phyloP scores from a whole-genome alignment of 2,329 filamentous ascomycete species.

The Alternaria ethzedia region DNA sequence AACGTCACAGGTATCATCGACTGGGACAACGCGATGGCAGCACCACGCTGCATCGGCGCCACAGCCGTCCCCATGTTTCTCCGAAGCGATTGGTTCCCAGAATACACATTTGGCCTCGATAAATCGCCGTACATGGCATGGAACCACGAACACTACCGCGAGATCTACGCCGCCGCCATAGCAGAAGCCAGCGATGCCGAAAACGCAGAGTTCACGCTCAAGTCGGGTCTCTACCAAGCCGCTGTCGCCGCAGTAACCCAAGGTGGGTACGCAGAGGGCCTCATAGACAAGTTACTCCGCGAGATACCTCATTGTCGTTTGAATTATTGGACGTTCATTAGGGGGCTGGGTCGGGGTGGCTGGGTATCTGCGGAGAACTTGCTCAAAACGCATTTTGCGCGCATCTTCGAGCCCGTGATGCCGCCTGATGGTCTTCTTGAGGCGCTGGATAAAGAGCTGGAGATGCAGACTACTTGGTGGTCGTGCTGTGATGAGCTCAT shows the following conservation, averaged over 20 bases:
- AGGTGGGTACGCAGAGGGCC: background rate
- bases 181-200: background rate
- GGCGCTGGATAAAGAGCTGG: background rate
- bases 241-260: background rate
- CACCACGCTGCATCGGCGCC: constrained; percentile 17
- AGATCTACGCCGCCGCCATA: constrained; percentile 14
- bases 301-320: background rate
- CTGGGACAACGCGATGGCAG: constrained; percentile 14
- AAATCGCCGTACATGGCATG: background rate
- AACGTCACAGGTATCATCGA: constrained; percentile 27
- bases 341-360: background rate
- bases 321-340: background rate
- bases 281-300: background rate
- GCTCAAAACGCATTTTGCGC: background rate
- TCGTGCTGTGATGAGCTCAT: background rate
- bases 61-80: constrained; percentile 12
- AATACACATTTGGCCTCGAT: too few species aligned
- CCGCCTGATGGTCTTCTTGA: background rate
- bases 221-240: constrained; percentile 8
- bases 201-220: constrained; percentile 2
- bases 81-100: constrained; percentile 6
- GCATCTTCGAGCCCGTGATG: background rate
- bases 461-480: constrained; percentile 1
- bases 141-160: constrained; percentile 10
- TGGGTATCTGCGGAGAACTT: background rate